Evolutionary conservation across 1,139 yeast genomes (phyloP), one percentile per base, ranked within the genome.

Genomic region (Saccharomyces hybrid): DNA sequence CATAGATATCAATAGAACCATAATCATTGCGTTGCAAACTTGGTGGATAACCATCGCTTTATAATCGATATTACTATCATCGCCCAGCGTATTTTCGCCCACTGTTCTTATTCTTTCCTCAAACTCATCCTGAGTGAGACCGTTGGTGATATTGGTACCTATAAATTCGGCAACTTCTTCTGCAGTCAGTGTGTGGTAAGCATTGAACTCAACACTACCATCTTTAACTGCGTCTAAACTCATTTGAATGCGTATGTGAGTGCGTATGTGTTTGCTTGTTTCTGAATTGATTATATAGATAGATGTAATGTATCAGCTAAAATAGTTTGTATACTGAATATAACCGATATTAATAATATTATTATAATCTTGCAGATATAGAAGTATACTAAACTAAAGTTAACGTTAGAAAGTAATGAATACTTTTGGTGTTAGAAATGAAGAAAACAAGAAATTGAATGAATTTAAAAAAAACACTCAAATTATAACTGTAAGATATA

Each of bases 1-100:
- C 4, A 98, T 96, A 0, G 96, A 88, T 0, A 95, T 96, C 52
- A 91, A 84, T 64, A 93, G 77, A 55, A 93, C 77, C 66, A 93
- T 74, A 59, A 93, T 91, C 75, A 93, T 79, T 9, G 98, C 98
- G 70, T 93, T 96, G 63, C 87, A 91, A 64, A 88, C 84, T 69
- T 95, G 95, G 55, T 85, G 89, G 55, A 88, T 77, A 26, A 89
- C 57, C 65, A 93, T 93, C 64, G 87, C 85, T 73, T 79, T 72
- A 23, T 81, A 59, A 52, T 91, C 70, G 55, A 83, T 82, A 47
- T 61, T 61, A 13, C 63, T 53, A 47, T 68, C 71, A 51, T 68
- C 70, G 14, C 71, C 72, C 11, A 64, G 59, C 25, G 64, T 55
- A 56, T 64, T 69, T 47, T 57, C 65, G 42, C 67, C 70, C 26